phyloP scores from a whole-genome alignment of 768 basidiomycete genomes.

The Serpula lacrymans region DNA sequence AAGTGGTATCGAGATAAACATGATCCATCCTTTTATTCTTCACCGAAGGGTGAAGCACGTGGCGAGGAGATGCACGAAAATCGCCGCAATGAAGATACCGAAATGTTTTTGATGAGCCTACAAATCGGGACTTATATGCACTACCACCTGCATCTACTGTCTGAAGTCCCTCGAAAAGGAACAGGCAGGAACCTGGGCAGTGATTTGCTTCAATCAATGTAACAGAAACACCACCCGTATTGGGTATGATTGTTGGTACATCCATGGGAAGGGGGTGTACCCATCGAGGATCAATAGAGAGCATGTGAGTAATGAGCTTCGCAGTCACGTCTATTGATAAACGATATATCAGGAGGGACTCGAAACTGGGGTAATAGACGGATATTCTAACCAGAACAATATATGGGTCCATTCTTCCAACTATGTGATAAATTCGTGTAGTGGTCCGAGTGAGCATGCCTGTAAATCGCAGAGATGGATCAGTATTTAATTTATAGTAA shows the following conservation, averaged over 20 bases:
- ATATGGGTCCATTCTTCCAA: constrained; percentile 92
- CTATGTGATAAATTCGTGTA: constrained; percentile 87
- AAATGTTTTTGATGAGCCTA: constrained; percentile 70
- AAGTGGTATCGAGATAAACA: constrained; percentile 95
- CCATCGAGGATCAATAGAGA: constrained; percentile 86
- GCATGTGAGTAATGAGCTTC: constrained; percentile 88
- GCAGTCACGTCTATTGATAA: constrained; percentile 64
- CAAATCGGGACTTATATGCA: constrained; percentile 60
- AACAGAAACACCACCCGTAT: constrained; percentile 82
- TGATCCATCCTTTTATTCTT: constrained; percentile 80
- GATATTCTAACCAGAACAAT: constrained; percentile 65
- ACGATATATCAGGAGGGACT: constrained; percentile 1
- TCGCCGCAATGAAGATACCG: constrained; percentile 96
- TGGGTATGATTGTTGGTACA: constrained; percentile 65
- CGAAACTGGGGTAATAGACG: background rate
- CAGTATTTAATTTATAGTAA: background rate
- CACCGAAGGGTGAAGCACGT: constrained; percentile 81
- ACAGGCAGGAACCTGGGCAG: constrained; percentile 94
- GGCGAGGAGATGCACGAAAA: constrained; percentile 85
- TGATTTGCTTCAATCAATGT: constrained; percentile 98
- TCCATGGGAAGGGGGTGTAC: constrained; percentile 86
- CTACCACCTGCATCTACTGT: constrained; percentile 89
- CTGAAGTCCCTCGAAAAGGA: constrained; percentile 90
- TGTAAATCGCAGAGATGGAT: constrained; percentile 25
- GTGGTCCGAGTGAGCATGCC: constrained; percentile 96